Conservation (phyloP, 345 rosid genomes). For the Pelargonium nanum region DNA sequence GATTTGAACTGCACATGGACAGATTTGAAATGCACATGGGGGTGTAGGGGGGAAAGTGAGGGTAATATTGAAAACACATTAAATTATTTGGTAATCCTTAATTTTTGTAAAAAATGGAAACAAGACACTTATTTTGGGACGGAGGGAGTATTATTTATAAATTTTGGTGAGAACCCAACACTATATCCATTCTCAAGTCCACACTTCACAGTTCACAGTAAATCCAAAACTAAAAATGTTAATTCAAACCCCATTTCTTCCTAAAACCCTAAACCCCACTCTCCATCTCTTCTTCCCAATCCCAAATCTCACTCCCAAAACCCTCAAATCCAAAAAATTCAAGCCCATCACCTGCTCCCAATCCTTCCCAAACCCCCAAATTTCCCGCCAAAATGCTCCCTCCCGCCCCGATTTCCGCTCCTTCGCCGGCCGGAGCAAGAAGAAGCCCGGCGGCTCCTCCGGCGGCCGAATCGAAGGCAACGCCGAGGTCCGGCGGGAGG, state of each 20-base stretch:
- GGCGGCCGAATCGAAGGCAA: slow-evolving; percentile 53
- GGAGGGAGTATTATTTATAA: too few species aligned
- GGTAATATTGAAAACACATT: too few species aligned
- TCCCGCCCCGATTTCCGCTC: slow-evolving; percentile 39
- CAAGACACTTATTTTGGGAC: too few species aligned
- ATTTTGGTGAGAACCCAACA: too few species aligned
- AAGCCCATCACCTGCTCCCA: slow-evolving; percentile 13
- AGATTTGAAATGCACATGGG: too few species aligned
- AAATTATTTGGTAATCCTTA: too few species aligned
- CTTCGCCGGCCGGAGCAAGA: slow-evolving; percentile 81
- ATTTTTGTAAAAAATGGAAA: too few species aligned
- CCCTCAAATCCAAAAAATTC: neutral
- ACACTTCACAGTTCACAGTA: too few species aligned
- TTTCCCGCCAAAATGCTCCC: slow-evolving; percentile 15
- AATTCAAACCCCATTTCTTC: slow-evolving; percentile 38
- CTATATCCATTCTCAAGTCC: too few species aligned
- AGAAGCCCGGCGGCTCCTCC: slow-evolving; percentile 48
- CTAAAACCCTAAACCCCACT: slow-evolving; percentile 66
- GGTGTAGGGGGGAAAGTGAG: too few species aligned
- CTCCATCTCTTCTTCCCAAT: slow-evolving; percentile 11
- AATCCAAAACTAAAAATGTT: too few species aligned
- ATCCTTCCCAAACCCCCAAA: slow-evolving; percentile 12
- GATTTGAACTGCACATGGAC: too few species aligned
- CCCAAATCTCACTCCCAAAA: neutral
- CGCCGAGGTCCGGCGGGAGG: slow-evolving; percentile 33